Evolutionary conservation across 2,329 filamentous ascomycete species (phyloP), one percentile per base, ranked within the genome.

Genomic region (Colletotrichum navitas): DNA sequence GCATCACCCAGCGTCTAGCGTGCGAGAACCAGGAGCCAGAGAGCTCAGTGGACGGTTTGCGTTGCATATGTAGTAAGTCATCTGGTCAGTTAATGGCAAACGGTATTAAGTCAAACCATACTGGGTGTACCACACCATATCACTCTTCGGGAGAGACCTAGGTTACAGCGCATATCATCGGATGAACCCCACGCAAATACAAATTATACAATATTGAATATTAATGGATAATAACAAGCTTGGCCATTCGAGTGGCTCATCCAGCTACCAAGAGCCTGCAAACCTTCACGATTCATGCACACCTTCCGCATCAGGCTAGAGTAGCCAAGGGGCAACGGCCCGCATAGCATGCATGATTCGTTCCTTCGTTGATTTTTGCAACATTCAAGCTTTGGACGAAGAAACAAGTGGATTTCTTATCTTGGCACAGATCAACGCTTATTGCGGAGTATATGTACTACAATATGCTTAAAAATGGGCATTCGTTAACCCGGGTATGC

Each of bases 241-340:
- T 51, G 5, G 26, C 16, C n/a, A 24, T 16, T 12, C 34, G 34
- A 7, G 32, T 39, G 59, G 59, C 43, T n/a, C 45, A 16, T 51
- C n/a, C 49, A 11, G 10, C 29, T 21, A 16, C 26, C 32, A 18
- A 51, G 29, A n/a, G 43, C 59, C 59, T 62, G 59, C 12, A 60
- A 36, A 45, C 32, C 43, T 59, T 63, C 54, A n/a, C 65, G 68
- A 68, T 29, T 68, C 68, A 71, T 68, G 68, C 34, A 36, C 36
- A 47, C 39, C 52, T 63, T 24, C 65, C 47, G 54, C 52, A 68
- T 41, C 36, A 12, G 52, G 66, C 59, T 71, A 71, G 59, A 43
- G 18, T 14, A 11, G 47, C 32, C 11, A 24, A 47, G 26, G 47
- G 24, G 41, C 16, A 54, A 54, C 45, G 68, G 52, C 52, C 47